phyloP scores from a whole-genome alignment of 768 basidiomycete species.

The Xerocomellus chrysenteron region DNA sequence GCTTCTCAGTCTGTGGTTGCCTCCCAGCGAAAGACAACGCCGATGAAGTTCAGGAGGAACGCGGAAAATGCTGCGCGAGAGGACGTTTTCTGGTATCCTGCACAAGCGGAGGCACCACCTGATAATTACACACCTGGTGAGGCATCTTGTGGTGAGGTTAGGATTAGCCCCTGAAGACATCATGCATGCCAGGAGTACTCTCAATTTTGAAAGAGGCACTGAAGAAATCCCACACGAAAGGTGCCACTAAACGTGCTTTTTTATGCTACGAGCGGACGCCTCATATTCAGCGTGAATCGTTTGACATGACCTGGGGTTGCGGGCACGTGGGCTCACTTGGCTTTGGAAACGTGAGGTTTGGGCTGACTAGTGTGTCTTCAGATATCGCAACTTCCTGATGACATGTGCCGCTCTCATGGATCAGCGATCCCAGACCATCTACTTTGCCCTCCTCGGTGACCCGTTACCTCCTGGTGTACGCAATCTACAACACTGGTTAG shows the following conservation, averaged over 20 bases:
- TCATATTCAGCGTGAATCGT: conserved; percentile 54
- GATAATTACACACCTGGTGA: conserved; percentile 64
- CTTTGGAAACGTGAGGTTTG: conserved; percentile 2
- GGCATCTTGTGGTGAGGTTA: conserved; percentile 32
- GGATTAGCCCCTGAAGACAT: conserved; percentile 15
- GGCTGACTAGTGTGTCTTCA: conserved; percentile 27
- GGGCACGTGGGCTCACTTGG: conserved; percentile 43
- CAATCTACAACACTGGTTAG: conserved; percentile 76
- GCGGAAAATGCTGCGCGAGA: conserved; percentile 16
- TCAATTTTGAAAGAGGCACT: conserved; percentile 59
- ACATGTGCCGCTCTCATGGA: conserved; percentile 68
- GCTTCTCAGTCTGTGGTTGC: not conserved
- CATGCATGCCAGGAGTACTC: conserved; percentile 52
- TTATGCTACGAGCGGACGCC: conserved; percentile 64
- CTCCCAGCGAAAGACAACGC: not conserved
- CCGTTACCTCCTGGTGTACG: conserved; percentile 64
- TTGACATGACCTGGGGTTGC: conserved; percentile 74
- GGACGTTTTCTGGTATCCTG: conserved; percentile 68
- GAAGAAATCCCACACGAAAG: conserved; percentile 48
- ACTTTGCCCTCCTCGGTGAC: conserved; percentile 58
- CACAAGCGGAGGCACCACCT: conserved; percentile 44
- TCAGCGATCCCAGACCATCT: conserved; percentile 60
- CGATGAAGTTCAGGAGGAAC: conserved; percentile 9
- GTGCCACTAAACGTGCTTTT: conserved; percentile 52
- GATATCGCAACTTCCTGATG: conserved; percentile 85